A percentile compares a stretch with the other conserved stretches of the same genome.
These are phyloP conservation scores for Trichoderma erinaceum DNA, from an alignment of 495 filamentous ascomycete species.

Conservation along the genomic window DNA sequence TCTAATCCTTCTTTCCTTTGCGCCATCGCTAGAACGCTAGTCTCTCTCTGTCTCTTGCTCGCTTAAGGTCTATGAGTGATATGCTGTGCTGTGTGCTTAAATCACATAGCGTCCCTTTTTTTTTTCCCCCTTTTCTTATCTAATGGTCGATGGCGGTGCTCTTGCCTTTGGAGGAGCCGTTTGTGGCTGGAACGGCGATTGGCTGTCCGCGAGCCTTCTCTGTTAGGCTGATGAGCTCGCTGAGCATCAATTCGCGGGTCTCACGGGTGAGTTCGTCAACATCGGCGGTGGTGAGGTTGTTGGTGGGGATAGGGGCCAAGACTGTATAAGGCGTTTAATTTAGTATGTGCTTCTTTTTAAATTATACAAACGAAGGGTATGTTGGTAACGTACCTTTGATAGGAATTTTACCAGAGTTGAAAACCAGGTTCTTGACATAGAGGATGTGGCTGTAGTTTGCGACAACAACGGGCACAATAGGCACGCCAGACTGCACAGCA, in stretches of 20 bases:
- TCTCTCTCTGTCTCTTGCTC: background rate
- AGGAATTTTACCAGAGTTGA: constrained; percentile 69
- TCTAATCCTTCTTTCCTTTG: background rate
- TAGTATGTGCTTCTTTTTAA: background rate
- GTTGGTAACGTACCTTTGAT: constrained; percentile 59
- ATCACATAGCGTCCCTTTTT: too few relatives aligned
- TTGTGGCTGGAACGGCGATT: constrained; percentile 25
- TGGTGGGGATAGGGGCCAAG: constrained; percentile 79
- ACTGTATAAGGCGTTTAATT: constrained; percentile 43
- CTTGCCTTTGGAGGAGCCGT: background rate
- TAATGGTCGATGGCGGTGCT: background rate
- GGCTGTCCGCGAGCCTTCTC: constrained; percentile 32
- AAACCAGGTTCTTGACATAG: constrained; percentile 60
- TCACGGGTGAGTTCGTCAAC: constrained; percentile 70
- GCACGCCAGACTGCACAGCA: constrained; percentile 87
- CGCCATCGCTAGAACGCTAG: background rate
- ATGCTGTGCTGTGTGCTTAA: too few relatives aligned
- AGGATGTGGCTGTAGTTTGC: constrained; percentile 85
- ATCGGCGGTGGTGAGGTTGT: constrained; percentile 66
- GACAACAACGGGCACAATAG: constrained; percentile 80
- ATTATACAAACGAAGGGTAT: background rate
- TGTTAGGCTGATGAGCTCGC: constrained; percentile 61
- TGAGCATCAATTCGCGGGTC: constrained; percentile 74
- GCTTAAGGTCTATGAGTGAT: background rate
- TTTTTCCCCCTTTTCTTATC: background rate